A percentile compares a stretch with the other conserved stretches of the same genome.
These are phyloP conservation scores for Suillus bovinus DNA, from an alignment of 768 basidiomycete species.

Conservation along the genomic window DNA sequence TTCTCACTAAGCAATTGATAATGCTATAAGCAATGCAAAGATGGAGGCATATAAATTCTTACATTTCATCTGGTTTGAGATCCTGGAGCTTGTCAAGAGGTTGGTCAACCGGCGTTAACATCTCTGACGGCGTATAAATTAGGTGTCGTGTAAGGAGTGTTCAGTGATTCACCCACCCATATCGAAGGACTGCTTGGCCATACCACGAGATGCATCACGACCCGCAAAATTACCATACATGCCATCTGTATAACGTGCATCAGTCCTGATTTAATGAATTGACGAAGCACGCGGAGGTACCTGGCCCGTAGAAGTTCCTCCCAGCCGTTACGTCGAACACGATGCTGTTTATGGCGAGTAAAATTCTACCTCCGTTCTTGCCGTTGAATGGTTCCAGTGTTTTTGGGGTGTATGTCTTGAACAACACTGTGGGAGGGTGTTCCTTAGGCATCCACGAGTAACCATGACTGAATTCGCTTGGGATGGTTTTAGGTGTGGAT, in stretches of 20 bases:
- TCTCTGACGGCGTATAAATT: conserved; percentile 49
- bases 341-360: conserved; percentile 82
- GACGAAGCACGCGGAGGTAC: conserved; percentile 45
- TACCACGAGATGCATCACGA: conserved; percentile 91
- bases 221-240: conserved; percentile 99
- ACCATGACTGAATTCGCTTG: conserved; percentile 72
- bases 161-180: conserved; percentile 51
- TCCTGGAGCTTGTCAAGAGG: conserved; percentile 84
- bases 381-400: conserved; percentile 71
- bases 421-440: conserved; percentile 78
- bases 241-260: conserved; percentile 56
- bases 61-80: conserved; percentile 82
- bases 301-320: conserved; percentile 91
- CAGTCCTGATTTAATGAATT: conserved; percentile 3
- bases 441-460: conserved; percentile 92
- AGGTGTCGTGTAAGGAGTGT: conserved; percentile 5
- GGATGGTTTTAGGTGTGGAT: conserved; percentile 48
- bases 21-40: not conserved
- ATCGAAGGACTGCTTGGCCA: conserved; percentile 98
- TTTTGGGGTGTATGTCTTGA: conserved; percentile 76
- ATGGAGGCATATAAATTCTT: conserved; percentile 30
- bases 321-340: conserved; percentile 95
- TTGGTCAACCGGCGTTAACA: conserved; percentile 87
- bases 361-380: conserved; percentile 64
- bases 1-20: conserved; percentile 63